Evolutionary conservation across 768 basidiomycete species (phyloP), one percentile per base, ranked within the genome.

Genomic region (Lactarius trivialis): DNA sequence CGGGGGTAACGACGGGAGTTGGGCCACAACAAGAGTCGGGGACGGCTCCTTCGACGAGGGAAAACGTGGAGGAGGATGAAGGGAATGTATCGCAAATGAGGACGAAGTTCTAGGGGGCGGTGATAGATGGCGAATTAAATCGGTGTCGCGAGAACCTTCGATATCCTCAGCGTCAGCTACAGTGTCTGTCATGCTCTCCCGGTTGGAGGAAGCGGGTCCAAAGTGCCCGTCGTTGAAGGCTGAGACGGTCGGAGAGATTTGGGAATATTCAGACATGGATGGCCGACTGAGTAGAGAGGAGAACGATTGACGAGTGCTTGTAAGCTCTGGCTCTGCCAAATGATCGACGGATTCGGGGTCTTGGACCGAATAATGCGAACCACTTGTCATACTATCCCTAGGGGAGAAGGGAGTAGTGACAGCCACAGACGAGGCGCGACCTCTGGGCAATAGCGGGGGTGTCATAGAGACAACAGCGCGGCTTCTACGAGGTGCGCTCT

Each of bases 241-340:
- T n/a, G 89, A 90, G 7, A 79, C 84, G 4, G 88, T 88, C 1
- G 89, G 89, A 11, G 89, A 91, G 5, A 81, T 78, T 65, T 84
- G 83, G 11, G 86, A 85, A 70, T 86, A 86, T 58, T 84, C 82
- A 14, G 87, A 88, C 32, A 85, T 65, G 21, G 88, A 87, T 4
- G 76, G 81, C 43, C 85, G 78, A 65, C 76, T 79, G 19, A 72
- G 66, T 12, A 72, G 69, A 3, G 81, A 71, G 26, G 85, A 85
- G 21, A 81, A 77, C 62, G 84, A 72, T 2, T 85, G 86, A 33
- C 75, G 74, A 56, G 83, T 70, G 15, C 69, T 75, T 2, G 64
- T 70, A 32, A 65, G 50, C 26, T 70, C 67, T 26, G 71, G 69
- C 57, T 70, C 63, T n/a, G 58, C 65, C 28, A 51, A 7, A 24